Percentiles rank a stretch among this genome's conserved stretches.
Conservation (phyloP, 306 rosid genomes). For the Luffa acutangula region DNA sequence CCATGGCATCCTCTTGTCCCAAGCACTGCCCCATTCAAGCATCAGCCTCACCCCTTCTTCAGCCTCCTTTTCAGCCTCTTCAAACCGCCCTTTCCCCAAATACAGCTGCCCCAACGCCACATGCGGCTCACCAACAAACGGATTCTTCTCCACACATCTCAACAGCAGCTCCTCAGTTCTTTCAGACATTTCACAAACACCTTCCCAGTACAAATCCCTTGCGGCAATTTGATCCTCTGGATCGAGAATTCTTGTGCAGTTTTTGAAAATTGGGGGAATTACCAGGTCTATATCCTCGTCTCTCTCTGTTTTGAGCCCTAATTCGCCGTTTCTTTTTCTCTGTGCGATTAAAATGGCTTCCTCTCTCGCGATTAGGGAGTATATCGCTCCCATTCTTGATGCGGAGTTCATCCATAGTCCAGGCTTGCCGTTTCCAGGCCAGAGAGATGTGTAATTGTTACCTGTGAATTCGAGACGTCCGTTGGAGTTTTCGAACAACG, state of each 20-base stretch:
- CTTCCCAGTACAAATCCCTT: slow-evolving; percentile 82
- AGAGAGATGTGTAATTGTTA: slow-evolving; percentile 38
- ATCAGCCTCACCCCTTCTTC: slow-evolving; percentile 51
- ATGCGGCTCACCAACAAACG: slow-evolving; percentile 71
- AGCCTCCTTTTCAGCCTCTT: slow-evolving; percentile 59
- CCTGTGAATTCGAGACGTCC: slow-evolving; percentile 55
- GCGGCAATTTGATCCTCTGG: slow-evolving; percentile 58
- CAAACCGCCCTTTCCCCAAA: slow-evolving; percentile 42
- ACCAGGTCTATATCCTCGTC: slow-evolving; percentile 52
- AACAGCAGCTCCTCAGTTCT: slow-evolving; percentile 45
- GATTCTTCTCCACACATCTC: slow-evolving; percentile 47
- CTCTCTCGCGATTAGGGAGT: slow-evolving; percentile 54
- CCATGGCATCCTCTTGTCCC: slow-evolving; percentile 97
- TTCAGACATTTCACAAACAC: slow-evolving; percentile 30
- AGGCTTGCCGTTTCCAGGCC: slow-evolving; percentile 79
- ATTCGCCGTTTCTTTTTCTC: slow-evolving; percentile 10
- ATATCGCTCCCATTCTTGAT: slow-evolving; percentile 65
- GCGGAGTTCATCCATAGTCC: slow-evolving; percentile 79
- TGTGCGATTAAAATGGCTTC: slow-evolving; percentile 47
- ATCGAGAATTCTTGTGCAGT: slow-evolving; percentile 49
- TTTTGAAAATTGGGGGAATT: slow-evolving; percentile 55
- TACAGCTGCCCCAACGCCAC: slow-evolving; percentile 58
- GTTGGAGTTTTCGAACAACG: slow-evolving; percentile 37
- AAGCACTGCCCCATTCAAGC: slow-evolving; percentile 69
- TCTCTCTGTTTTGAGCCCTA: slow-evolving; percentile 15